phyloP scores from a whole-genome alignment of 2,329 filamentous ascomycete species.

The Ophiostoma triangulosporum region DNA sequence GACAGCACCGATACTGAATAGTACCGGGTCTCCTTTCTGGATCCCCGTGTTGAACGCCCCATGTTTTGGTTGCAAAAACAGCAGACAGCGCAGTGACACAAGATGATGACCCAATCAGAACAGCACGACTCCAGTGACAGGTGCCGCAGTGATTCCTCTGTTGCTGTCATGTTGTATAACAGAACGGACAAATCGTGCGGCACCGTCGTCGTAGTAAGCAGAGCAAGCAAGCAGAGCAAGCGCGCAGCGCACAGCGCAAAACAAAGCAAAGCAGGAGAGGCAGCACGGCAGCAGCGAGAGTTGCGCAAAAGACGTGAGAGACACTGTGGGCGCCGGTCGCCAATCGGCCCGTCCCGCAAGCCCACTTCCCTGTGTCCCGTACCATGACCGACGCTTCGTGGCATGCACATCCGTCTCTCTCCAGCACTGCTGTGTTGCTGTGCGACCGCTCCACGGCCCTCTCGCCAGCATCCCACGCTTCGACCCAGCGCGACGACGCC shows the following conservation, averaged over 20 bases:
- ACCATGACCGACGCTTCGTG: not conserved
- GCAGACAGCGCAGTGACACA: slow-evolving; percentile 51
- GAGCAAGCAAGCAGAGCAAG: slow-evolving; percentile 8
- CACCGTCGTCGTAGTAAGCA: slow-evolving; percentile 9
- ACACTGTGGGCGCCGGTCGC: not conserved
- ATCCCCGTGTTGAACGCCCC: slow-evolving; percentile 62
- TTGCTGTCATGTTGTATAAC: slow-evolving; percentile 61
- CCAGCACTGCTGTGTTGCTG: not conserved
- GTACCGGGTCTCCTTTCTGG: slow-evolving; percentile 37
- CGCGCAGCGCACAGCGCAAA: too few relatives aligned
- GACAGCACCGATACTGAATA: slow-evolving; percentile 23
- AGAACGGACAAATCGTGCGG: slow-evolving; percentile 26
- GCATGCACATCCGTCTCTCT: too few relatives aligned
- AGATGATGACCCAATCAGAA: slow-evolving; percentile 40
- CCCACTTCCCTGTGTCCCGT: not conserved
- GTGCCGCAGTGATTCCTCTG: slow-evolving; percentile 23
- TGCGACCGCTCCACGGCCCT: not conserved
- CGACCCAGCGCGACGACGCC: not conserved
- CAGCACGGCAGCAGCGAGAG: not conserved
- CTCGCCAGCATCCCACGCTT: not conserved
- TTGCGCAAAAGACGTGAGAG: not conserved
- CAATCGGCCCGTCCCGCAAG: not conserved
- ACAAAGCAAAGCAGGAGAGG: not conserved
- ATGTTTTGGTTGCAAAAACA: slow-evolving; percentile 81
- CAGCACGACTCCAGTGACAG: not conserved